phyloP scores from a whole-genome alignment of 148 eudicot genomes.

The Polygonum maritimum region DNA sequence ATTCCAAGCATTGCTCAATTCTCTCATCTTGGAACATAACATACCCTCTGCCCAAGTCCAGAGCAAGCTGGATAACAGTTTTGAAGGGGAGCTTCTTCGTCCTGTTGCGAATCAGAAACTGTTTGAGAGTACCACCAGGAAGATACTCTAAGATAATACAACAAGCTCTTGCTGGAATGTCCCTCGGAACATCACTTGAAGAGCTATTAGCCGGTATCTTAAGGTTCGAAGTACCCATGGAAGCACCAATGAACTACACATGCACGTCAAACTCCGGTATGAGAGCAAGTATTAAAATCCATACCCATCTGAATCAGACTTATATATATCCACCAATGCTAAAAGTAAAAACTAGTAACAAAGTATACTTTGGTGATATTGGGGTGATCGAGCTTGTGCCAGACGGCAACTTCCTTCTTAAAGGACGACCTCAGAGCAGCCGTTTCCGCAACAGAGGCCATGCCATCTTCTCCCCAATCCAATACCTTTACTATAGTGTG shows the following conservation, averaged over 20 bases:
- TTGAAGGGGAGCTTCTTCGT: slow-evolving; percentile 69
- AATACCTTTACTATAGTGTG: slow-evolving; percentile 57
- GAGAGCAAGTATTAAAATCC: not conserved
- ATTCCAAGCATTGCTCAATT: not conserved
- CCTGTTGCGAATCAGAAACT: slow-evolving; percentile 45
- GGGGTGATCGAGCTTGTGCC: slow-evolving; percentile 83
- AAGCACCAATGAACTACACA: slow-evolving; percentile 80
- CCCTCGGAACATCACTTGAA: slow-evolving; percentile 10
- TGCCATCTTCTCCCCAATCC: slow-evolving; percentile 97
- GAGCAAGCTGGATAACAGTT: slow-evolving; percentile 66
- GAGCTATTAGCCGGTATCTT: slow-evolving; percentile 50
- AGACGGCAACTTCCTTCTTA: slow-evolving; percentile 78
- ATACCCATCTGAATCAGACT: not conserved
- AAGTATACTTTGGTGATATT: slow-evolving; percentile 63
- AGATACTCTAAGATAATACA: slow-evolving; percentile 82
- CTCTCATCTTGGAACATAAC: not conserved
- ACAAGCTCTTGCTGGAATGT: slow-evolving; percentile 59
- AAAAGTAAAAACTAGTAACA: not conserved
- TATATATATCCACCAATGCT: not conserved
- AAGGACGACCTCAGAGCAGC: slow-evolving; percentile 71
- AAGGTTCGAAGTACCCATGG: slow-evolving; percentile 85
- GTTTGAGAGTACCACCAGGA: slow-evolving; percentile 68
- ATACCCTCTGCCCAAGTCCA: slow-evolving; percentile 83
- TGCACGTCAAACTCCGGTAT: not conserved
- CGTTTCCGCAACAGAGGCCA: slow-evolving; percentile 57